Evolutionary conservation across 164 flowering plant genomes (phyloP).

Genomic region (Aristolochia californica): DNA sequence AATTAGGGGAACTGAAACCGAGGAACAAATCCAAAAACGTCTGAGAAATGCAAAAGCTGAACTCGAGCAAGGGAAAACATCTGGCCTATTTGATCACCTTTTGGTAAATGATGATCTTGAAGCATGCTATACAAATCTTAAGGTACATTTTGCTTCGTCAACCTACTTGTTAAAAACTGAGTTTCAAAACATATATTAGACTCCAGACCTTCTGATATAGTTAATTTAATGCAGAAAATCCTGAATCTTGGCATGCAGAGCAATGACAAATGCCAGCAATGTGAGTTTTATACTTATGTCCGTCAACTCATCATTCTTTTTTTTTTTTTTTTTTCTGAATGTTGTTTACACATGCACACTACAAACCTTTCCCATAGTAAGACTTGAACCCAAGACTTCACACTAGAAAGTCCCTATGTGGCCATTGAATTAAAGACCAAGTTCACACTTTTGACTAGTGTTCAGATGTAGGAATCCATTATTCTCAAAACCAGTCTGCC

Average conservation of each 20-base stretch:
- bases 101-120: slow-evolving; percentile 75
- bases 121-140: slow-evolving; percentile 57
- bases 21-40: slow-evolving; percentile 83
- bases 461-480: too few species aligned
- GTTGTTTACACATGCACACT: neutral
- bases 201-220: neutral
- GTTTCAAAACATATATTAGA: neutral
- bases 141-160: slow-evolving; percentile 31
- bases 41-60: slow-evolving; percentile 74
- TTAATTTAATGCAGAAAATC: slow-evolving; percentile 36
- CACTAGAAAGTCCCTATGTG: too few species aligned
- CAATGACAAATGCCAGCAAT: slow-evolving; percentile 14
- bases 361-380: neutral
- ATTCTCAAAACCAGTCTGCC: too few species aligned
- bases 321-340: neutral
- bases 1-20: slow-evolving; percentile 84
- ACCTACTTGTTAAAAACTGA: too few species aligned
- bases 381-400: too few species aligned
- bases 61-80: slow-evolving; percentile 60
- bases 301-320: neutral
- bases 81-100: slow-evolving; percentile 73
- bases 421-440: too few species aligned
- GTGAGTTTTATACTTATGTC: slow-evolving; percentile 24
- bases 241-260: slow-evolving; percentile 42
- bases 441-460: too few species aligned